Conservation (phyloP, 148 eudicot species). For the Vaccinium myrtillus region DNA sequence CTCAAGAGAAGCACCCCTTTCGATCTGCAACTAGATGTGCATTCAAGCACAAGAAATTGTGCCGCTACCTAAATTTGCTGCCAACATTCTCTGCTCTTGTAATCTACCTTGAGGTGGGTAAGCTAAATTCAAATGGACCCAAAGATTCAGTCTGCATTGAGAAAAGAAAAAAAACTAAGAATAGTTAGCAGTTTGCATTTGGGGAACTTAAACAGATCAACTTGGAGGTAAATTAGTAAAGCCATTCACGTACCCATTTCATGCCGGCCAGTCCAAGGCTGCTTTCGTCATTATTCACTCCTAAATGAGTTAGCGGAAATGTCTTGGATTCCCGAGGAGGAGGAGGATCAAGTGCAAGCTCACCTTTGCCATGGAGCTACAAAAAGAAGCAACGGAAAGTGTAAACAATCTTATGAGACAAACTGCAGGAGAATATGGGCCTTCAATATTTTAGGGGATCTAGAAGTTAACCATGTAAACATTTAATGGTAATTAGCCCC, state of each 20-base stretch:
- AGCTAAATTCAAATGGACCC: slow-evolving; percentile 60
- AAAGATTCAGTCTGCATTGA: slow-evolving; percentile 53
- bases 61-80: slow-evolving; percentile 34
- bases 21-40: neutral
- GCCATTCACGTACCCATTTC: slow-evolving; percentile 45
- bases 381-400: slow-evolving; percentile 7
- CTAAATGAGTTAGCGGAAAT: slow-evolving; percentile 31
- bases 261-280: slow-evolving; percentile 56
- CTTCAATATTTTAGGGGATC: neutral
- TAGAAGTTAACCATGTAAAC: neutral
- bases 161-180: neutral
- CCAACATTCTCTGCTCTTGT: slow-evolving; percentile 38
- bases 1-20: neutral
- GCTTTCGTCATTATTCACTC: slow-evolving; percentile 36
- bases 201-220: neutral
- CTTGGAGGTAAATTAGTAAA: neutral
- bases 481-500: neutral
- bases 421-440: neutral
- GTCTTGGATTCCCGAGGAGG: slow-evolving; percentile 43
- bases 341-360: slow-evolving; percentile 23
- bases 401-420: neutral
- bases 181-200: slow-evolving; percentile 2
- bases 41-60: neutral
- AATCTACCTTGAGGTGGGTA: slow-evolving; percentile 25
- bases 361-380: slow-evolving; percentile 28